Evolutionary conservation across 1,139 yeast genomes (phyloP), one percentile per base, ranked within the genome.

Genomic region (Suhomyces atakaporum): DNA sequence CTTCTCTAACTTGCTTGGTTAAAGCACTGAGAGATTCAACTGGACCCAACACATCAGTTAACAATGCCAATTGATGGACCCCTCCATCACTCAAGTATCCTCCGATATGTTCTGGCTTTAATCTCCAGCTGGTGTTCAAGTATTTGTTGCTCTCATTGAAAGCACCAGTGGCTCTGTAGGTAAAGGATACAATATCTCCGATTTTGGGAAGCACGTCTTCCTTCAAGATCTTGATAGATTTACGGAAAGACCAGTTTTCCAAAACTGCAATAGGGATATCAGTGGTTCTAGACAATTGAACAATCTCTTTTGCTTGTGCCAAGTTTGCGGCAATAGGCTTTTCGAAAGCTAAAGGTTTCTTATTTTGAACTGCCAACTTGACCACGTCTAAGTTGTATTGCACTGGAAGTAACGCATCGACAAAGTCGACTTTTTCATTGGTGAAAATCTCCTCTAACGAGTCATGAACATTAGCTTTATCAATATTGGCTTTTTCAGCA

Each of bases 61-160:
- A 74, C 29, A 87, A 66, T 3, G 96, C 96, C 60, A 89, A 68
- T 62, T 89, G 96, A 63, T 89, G 97, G 10, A 89, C 97, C 57
- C 97, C 97, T 51, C 96, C 96, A 56, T 89, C 97, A 47, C 92
- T 81, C 50, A 89, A 70, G 62, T 73, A 88, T 0, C 97, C 97
- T 40, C 97, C 97, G 46, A 88, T 76, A 56, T 89, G 97, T 59
- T 87, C 83, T 24, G 97, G 97, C 40, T 81, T 73, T 56, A 75
- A 76, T 72, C 97, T 81, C 97, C 97, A 89, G 7, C 84, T 52
- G 5, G 92, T 84, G 25, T 70, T 63, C 45, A 82, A 64, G 59
- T 87, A 89, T 58, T 84, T 80, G 63, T 76, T 81, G 39, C 67
- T 53, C 19, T 69, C 70, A 46, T 78, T 73, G 70, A 82, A 89